These are phyloP conservation scores for Metarhizium brunneum DNA, from an alignment of 2,329 filamentous ascomycete genomes.

Conservation along the genomic window DNA sequence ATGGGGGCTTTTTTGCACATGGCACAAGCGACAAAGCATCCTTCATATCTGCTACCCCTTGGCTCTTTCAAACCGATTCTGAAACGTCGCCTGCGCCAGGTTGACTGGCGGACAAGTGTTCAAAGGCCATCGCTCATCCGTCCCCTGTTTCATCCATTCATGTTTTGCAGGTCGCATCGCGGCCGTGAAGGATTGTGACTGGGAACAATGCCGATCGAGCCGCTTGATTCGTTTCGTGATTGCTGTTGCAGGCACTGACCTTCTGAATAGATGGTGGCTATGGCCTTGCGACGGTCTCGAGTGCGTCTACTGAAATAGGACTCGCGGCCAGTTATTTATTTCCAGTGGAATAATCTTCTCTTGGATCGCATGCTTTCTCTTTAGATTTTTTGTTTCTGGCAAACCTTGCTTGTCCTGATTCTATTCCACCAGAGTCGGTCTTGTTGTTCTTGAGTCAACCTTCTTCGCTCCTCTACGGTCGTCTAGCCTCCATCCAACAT, in stretches of 20 bases:
- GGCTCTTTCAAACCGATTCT: not conserved
- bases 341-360: too few relatives aligned
- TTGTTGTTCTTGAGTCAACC: too few relatives aligned
- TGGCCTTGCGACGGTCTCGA: not conserved
- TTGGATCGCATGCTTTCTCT: too few relatives aligned
- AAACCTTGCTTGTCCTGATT: too few relatives aligned
- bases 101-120: not conserved
- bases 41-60: not conserved
- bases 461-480: too few relatives aligned
- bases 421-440: too few relatives aligned
- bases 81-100: not conserved
- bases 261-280: not conserved
- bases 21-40: not conserved
- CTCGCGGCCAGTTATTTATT: too few relatives aligned
- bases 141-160: not conserved
- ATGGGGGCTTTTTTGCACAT: not conserved
- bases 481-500: conserved; percentile 9
- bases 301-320: not conserved
- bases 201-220: not conserved
- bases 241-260: not conserved
- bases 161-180: not conserved
- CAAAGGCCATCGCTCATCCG: not conserved
- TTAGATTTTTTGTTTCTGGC: too few relatives aligned
- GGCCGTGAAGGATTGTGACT: not conserved
- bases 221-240: not conserved